Percentiles rank a stretch among this genome's conserved stretches.
These are phyloP conservation scores for Amphicarpaea edgeworthii DNA, from an alignment of 306 rosid species.

Conservation along the genomic window DNA sequence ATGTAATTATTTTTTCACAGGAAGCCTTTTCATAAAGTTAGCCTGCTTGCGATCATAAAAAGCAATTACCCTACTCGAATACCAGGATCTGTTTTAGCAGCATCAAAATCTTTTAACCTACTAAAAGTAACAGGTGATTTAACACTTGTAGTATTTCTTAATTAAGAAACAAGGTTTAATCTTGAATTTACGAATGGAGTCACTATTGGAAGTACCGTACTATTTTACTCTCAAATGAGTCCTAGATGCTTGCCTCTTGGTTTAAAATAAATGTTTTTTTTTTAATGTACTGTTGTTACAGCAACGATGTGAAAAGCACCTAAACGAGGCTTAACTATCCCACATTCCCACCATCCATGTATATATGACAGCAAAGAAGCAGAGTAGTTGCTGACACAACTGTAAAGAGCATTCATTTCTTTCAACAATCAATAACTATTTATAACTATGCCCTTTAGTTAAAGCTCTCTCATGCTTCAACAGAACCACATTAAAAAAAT, in stretches of 20 bases:
- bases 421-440: conserved; percentile 36
- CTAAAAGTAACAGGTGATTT: too few species aligned
- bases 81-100: background rate
- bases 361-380: conserved; percentile 10
- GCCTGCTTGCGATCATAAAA: too few species aligned
- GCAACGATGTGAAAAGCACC: conserved; percentile 5
- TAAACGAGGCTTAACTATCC: background rate
- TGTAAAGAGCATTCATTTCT: conserved; percentile 44
- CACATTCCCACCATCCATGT: background rate
- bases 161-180: too few species aligned
- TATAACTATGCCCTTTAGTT: conserved; percentile 12
- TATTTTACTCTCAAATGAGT: too few species aligned
- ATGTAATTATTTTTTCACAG: too few species aligned
- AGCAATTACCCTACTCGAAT: background rate
- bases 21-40: background rate
- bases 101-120: too few species aligned
- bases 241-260: too few species aligned
- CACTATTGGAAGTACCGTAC: too few species aligned
- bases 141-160: too few species aligned
- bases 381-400: conserved; percentile 27
- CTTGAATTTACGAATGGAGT: too few species aligned
- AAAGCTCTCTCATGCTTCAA: conserved; percentile 19
- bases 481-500: conserved; percentile 1
- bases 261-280: background rate
- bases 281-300: background rate